Evolutionary conservation across 768 basidiomycete genomes (phyloP).

Genomic region (Xerocomellus amylosporus): DNA sequence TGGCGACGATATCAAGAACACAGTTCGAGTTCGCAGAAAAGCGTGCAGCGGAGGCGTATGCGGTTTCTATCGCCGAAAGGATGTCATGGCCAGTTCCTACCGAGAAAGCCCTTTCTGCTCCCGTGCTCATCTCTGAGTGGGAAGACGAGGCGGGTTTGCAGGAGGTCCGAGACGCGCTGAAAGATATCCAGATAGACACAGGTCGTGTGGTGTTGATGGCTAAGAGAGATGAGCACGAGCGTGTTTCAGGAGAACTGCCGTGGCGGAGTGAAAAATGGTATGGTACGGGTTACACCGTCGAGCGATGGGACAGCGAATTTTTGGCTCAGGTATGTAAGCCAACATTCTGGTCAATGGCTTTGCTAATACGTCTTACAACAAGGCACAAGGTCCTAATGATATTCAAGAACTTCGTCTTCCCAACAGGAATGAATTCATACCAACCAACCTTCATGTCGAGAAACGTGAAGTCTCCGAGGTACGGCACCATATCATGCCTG

Average conservation of each 20-base stretch:
- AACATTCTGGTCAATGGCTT: background rate
- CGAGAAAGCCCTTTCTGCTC: constrained; percentile 69
- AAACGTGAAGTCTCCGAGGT: constrained; percentile 69
- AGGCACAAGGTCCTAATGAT: constrained; percentile 66
- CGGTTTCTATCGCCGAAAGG: constrained; percentile 66
- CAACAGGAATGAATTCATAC: constrained; percentile 86
- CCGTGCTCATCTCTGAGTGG: constrained; percentile 74
- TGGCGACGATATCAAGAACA: constrained; percentile 64
- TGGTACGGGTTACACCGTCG: constrained; percentile 82
- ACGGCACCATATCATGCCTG: constrained; percentile 6
- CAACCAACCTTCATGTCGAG: constrained; percentile 78
- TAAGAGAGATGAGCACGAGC: constrained; percentile 58
- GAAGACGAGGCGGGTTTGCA: constrained; percentile 46
- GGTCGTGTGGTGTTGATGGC: constrained; percentile 77
- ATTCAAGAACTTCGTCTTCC: constrained; percentile 75
- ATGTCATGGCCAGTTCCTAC: constrained; percentile 82
- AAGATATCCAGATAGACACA: constrained; percentile 53
- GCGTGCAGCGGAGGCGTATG: constrained; percentile 74
- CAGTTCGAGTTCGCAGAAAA: constrained; percentile 90
- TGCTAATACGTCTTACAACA: constrained; percentile 3
- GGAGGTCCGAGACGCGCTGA: constrained; percentile 61
- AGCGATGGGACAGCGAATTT: constrained; percentile 63
- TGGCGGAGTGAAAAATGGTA: constrained; percentile 92
- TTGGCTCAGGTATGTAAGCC: constrained; percentile 44
- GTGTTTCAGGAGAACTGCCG: constrained; percentile 46